Conservation (phyloP, 192 early-diverging fungal genomes). For the Rhizophagus sp. region DNA sequence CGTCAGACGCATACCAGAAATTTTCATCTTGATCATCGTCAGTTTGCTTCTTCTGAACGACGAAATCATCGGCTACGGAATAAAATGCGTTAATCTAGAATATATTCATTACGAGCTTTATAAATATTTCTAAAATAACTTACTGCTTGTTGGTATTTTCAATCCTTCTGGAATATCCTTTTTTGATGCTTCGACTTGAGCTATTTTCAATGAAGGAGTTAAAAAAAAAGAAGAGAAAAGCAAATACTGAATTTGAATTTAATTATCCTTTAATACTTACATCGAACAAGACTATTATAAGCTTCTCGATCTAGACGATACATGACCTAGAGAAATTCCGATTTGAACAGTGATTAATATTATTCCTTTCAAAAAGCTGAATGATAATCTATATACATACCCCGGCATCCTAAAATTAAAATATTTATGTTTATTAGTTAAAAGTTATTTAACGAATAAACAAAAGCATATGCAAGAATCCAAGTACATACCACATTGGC, state of each 20-base stretch:
- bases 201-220: slow-evolving; percentile 23
- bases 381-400: slow-evolving; percentile 32
- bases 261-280: slow-evolving; percentile 30
- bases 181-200: slow-evolving; percentile 51
- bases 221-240: background rate
- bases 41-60: slow-evolving; percentile 35
- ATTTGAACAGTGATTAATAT: background rate
- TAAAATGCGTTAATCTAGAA: background rate
- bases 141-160: slow-evolving; percentile 46
- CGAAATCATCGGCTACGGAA: slow-evolving; percentile 33
- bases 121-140: slow-evolving; percentile 34
- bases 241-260: background rate
- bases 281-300: slow-evolving; percentile 41
- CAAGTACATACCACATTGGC: slow-evolving; percentile 45
- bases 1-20: slow-evolving; percentile 36
- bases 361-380: background rate
- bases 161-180: slow-evolving; percentile 50
- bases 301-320: slow-evolving; percentile 42
- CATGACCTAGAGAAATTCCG: slow-evolving; percentile 36
- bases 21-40: slow-evolving; percentile 42
- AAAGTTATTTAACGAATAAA: background rate
- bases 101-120: background rate
- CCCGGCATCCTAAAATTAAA: slow-evolving; percentile 41
- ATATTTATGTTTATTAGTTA: background rate
- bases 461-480: background rate